Conservation (phyloP, 2,329 filamentous ascomycete genomes). For the Fusarium secorum region DNA sequence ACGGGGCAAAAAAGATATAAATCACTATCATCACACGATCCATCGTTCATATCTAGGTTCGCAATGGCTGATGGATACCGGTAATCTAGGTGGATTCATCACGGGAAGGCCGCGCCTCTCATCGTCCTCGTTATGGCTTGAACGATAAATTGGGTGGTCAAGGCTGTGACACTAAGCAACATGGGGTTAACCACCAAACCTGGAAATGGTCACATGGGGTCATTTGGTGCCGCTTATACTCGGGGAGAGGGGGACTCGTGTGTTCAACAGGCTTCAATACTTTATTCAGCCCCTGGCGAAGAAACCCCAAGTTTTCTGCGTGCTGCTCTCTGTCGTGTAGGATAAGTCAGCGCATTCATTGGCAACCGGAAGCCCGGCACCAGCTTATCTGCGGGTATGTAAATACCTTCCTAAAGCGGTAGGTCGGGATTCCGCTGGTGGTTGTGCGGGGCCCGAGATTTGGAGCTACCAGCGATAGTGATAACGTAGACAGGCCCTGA, state of each 20-base stretch:
- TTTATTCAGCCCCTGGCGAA: neutral
- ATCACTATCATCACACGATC: neutral
- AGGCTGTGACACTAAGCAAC: neutral
- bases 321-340: neutral
- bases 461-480: neutral
- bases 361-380: slow-evolving; percentile 13
- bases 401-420: slow-evolving; percentile 12
- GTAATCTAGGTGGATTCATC: neutral
- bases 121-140: neutral
- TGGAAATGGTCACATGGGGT: neutral
- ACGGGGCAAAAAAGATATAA: neutral
- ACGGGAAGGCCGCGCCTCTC: neutral
- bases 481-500: neutral
- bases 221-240: neutral
- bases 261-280: neutral
- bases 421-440: neutral
- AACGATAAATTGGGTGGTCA: neutral
- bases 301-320: neutral
- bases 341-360: slow-evolving; percentile 2
- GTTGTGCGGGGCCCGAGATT: neutral
- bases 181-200: neutral
- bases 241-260: neutral
- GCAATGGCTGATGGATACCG: neutral
- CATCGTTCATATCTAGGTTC: neutral
- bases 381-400: slow-evolving; percentile 12